Conservation (phyloP, 148 eudicot species). For the Suaeda aralocaspica region DNA sequence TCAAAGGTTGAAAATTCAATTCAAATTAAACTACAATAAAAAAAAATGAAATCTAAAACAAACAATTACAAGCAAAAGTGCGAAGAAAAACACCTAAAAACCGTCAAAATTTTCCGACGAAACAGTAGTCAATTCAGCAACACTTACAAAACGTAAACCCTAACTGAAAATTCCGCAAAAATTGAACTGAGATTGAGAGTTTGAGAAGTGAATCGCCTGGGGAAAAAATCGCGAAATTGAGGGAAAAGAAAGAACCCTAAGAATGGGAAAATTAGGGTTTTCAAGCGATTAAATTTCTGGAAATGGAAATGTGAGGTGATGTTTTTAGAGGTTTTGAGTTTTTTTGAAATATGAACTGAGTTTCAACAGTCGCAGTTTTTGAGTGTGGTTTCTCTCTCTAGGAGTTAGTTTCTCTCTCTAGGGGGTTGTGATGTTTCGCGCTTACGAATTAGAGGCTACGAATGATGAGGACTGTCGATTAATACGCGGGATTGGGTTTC, state of each 20-base stretch:
- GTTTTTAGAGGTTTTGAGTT: neutral
- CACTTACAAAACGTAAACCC: constrained; percentile 6
- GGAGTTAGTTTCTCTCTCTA: neutral
- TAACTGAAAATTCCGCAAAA: neutral
- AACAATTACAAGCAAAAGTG: neutral
- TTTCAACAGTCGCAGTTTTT: neutral
- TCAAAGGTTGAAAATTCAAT: neutral
- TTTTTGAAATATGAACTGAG: too few species aligned
- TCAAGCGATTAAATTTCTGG: neutral
- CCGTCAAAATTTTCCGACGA: neutral
- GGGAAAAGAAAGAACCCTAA: constrained; percentile 5
- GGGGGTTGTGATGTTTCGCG: constrained; percentile 5
- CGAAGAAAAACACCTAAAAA: constrained; percentile 12
- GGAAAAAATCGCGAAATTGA: neutral
- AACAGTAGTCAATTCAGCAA: neutral
- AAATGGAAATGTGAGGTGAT: neutral
- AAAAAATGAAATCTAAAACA: neutral
- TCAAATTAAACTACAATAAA: neutral
- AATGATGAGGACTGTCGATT: neutral
- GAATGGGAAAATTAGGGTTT: neutral
- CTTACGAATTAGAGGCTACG: constrained; percentile 10
- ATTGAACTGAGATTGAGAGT: too few species aligned
- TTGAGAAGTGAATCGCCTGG: neutral
- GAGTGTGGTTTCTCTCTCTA: constrained; percentile 5
- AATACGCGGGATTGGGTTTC: constrained; percentile 6